Evolutionary conservation across 2,329 filamentous ascomycete species (phyloP).

Genomic region (Beauveria bassiana): DNA sequence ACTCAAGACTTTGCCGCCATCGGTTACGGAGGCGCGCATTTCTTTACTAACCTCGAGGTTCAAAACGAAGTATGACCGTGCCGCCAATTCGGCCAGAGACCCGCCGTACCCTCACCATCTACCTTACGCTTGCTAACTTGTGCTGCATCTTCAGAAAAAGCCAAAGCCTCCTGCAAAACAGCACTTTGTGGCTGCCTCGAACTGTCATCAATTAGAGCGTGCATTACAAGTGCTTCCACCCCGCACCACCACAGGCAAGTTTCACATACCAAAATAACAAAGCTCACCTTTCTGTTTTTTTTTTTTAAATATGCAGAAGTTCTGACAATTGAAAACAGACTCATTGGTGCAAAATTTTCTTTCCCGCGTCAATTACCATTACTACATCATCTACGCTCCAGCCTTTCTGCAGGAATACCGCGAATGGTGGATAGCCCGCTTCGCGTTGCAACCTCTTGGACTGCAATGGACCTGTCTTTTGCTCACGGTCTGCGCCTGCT

Average conservation of each 20-base stretch:
- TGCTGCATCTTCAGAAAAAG: slow-evolving; percentile 14
- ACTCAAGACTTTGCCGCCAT: slow-evolving; percentile 25
- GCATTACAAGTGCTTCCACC: slow-evolving; percentile 26
- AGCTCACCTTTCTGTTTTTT: background rate
- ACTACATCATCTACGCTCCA: slow-evolving; percentile 30
- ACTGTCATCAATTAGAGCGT: slow-evolving; percentile 24
- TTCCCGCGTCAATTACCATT: slow-evolving; percentile 29
- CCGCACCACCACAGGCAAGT: slow-evolving; percentile 27
- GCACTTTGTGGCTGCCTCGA: slow-evolving; percentile 12
- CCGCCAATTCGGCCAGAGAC: background rate
- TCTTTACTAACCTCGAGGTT: slow-evolving; percentile 21
- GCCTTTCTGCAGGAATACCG: slow-evolving; percentile 29
- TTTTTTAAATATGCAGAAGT: background rate
- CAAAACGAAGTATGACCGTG: slow-evolving; percentile 18
- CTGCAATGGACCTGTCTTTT: slow-evolving; percentile 32
- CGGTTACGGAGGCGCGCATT: slow-evolving; percentile 28
- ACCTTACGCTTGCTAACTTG: background rate
- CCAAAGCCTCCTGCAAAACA: slow-evolving; percentile 15
- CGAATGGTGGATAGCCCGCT: slow-evolving; percentile 26
- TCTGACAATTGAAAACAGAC: slow-evolving; percentile 19
- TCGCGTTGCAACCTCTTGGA: slow-evolving; percentile 23
- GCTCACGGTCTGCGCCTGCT: slow-evolving; percentile 30
- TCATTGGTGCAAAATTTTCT: slow-evolving; percentile 31
- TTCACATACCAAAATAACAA: background rate
- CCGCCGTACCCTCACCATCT: background rate